Conservation (phyloP, 371 early-diverging fungal genomes). For the Parasitella parasitica region DNA sequence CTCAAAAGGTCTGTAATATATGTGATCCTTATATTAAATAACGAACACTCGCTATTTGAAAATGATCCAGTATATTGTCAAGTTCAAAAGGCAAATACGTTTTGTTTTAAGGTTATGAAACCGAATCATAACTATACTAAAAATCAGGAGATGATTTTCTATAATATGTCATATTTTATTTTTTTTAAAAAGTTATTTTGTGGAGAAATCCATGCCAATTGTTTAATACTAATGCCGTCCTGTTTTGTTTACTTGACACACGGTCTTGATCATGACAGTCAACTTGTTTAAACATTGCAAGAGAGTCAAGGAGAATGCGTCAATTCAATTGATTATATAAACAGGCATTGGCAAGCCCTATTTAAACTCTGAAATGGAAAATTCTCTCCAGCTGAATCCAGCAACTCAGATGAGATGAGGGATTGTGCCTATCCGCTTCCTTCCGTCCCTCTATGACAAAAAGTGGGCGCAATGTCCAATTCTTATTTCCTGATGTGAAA, state of each 20-base stretch:
- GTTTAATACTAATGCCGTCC: background rate
- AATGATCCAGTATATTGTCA: too few species aligned
- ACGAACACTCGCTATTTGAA: too few species aligned
- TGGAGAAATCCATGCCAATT: background rate
- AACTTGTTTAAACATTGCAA: too few species aligned
- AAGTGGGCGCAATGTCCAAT: background rate
- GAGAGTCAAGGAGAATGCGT: too few species aligned
- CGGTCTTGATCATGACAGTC: too few species aligned
- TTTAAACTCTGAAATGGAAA: background rate
- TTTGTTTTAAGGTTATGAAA: background rate
- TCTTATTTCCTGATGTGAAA: background rate
- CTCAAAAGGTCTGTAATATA: too few species aligned
- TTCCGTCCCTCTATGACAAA: background rate
- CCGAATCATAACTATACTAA: background rate
- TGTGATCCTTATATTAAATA: too few species aligned
- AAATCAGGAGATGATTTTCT: background rate
- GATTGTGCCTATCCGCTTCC: background rate
- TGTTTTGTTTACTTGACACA: background rate
- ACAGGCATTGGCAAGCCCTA: background rate
- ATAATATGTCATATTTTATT: background rate
- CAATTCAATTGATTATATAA: too few species aligned
- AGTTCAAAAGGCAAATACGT: too few species aligned
- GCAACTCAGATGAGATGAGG: background rate
- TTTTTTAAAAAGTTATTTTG: background rate
- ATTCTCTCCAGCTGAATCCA: background rate